phyloP scores from a whole-genome alignment of 176 grass and related monocot genomes.

The Triticum aestivum region DNA sequence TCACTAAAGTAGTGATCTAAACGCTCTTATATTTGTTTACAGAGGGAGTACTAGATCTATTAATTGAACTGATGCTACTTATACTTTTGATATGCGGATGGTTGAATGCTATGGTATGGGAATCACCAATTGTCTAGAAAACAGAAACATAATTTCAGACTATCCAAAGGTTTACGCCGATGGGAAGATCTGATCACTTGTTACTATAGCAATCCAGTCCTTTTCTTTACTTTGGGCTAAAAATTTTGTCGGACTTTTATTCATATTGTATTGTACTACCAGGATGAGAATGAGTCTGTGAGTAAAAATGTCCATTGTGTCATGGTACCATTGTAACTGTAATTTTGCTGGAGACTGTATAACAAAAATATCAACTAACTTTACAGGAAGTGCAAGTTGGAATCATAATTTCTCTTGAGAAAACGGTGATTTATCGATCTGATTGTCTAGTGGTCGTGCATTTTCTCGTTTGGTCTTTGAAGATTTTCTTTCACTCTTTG shows the following conservation, averaged over 20 bases:
- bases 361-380: too few species aligned
- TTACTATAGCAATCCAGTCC: neutral
- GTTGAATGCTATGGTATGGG: neutral
- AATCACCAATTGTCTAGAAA: neutral
- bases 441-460: neutral
- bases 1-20: too few species aligned
- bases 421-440: constrained; percentile 4
- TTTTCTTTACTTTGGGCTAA: neutral
- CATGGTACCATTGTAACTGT: neutral
- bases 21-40: too few species aligned
- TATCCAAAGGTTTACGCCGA: neutral
- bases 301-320: neutral
- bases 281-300: neutral
- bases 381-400: too few species aligned
- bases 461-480: neutral
- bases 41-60: too few species aligned
- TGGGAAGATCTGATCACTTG: neutral
- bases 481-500: neutral
- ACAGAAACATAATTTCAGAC: neutral
- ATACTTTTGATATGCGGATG: neutral
- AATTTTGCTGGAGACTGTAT: neutral
- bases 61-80: neutral
- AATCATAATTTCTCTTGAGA: neutral
- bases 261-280: neutral
- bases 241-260: neutral